phyloP scores from a whole-genome alignment of 208 protist genomes.

The Strigomonas culicis region DNA sequence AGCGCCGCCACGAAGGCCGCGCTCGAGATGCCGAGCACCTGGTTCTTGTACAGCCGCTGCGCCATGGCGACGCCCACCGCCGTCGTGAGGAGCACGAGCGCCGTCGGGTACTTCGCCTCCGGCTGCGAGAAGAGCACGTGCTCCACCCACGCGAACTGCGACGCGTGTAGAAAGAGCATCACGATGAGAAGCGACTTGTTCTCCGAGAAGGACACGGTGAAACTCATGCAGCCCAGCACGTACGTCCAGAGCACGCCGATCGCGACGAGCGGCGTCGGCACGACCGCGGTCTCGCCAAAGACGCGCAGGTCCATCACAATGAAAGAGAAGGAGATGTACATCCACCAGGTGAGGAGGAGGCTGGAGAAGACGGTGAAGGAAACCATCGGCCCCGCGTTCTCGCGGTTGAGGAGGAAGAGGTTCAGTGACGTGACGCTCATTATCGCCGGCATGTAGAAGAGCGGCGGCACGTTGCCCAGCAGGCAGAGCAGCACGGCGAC shows the following conservation, averaged over 20 bases:
- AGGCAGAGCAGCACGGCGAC: conserved; percentile 35
- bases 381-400: conserved; percentile 55
- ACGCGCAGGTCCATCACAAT: conserved; percentile 81
- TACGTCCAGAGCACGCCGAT: conserved; percentile 75
- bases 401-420: conserved; percentile 76
- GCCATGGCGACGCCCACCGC: conserved; percentile 50
- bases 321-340: conserved; percentile 86
- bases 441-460: conserved; percentile 50
- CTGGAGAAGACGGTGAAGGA: conserved; percentile 77
- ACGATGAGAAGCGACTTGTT: conserved; percentile 44
- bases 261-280: conserved; percentile 59
- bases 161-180: conserved; percentile 59
- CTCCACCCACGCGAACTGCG: conserved; percentile 75
- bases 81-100: conserved; percentile 67
- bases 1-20: conserved; percentile 58
- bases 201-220: conserved; percentile 61
- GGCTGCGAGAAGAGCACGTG: conserved; percentile 86
- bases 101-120: conserved; percentile 65
- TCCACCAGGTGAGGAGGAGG: conserved; percentile 84
- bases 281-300: conserved; percentile 57
- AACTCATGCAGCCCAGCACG: conserved; percentile 76
- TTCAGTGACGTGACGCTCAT: conserved; percentile 63
- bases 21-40: conserved; percentile 32
- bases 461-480: conserved; percentile 33
- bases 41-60: conserved; percentile 60